Base-by-base conservation (phyloP, 495 filamentous ascomycete species). In the Talaromyces borbonicus region DNA sequence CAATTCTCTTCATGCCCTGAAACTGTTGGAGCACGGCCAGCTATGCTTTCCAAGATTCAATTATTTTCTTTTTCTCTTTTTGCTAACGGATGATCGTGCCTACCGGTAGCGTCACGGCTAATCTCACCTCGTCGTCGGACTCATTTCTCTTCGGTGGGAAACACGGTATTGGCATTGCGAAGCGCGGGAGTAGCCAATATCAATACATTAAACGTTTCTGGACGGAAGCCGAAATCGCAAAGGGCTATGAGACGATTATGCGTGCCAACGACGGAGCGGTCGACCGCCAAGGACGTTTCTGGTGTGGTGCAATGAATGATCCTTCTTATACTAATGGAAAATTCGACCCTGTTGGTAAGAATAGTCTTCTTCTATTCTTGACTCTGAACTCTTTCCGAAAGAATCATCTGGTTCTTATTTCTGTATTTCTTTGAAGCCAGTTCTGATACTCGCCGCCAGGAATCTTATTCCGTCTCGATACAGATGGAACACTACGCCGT, bases 301-400 rank as follows among this genome's bases (percentile, higher is more conserved):
- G 88, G 87, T 73, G 85, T 7, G 85, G 87, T n/a, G 74, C 78
- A 29, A 94, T 95, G 87, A 90, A 85, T 52, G 89, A 95, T 54
- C 64, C 68, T 18, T 52, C 56, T 30, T 49, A 52, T 15, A 46
- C 40, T 8, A 45, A 53, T 35, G 43, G 43, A 20, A 46, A 46
- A 18, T 46, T 46, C 12, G 43, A 46, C 36, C 30, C 43, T 36
- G 43, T 46, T 23, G 43, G 43, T 46, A 25, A 19, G 43, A n/a
- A n/a, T n/a, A n/a, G n/a, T n/a, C n/a, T n/a, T n/a, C n/a, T n/a
- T n/a, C n/a, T n/a, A n/a, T n/a, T n/a, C n/a, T n/a, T n/a, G n/a
- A n/a, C n/a, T n/a, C n/a, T n/a, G n/a, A n/a, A n/a, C n/a, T n/a
- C n/a, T n/a, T n/a, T n/a, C n/a, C n/a, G n/a, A n/a, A n/a, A n/a